Conservation (phyloP, 2,329 filamentous ascomycete species). For the Hypomyces rosellus region DNA sequence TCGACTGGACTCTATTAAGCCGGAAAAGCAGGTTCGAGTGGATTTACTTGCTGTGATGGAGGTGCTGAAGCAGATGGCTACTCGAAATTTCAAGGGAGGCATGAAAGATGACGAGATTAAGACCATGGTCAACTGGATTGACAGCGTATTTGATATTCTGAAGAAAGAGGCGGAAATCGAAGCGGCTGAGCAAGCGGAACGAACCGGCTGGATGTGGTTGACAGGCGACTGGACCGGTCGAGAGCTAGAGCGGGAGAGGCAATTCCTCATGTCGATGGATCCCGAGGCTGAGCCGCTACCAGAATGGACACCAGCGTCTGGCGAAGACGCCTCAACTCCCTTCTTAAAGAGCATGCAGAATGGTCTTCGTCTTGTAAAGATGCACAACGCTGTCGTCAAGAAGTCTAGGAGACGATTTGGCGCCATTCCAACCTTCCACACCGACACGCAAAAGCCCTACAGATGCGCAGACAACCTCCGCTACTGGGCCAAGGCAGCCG, state of each 20-base stretch:
- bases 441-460: conserved; percentile 92
- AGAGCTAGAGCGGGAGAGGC: conserved; percentile 71
- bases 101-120: conserved; percentile 70
- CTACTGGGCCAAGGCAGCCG: conserved; percentile 94
- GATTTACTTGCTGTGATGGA: conserved; percentile 86
- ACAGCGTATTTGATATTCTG: conserved; percentile 70
- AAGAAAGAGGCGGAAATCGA: conserved; percentile 72
- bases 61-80: conserved; percentile 84
- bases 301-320: conserved; percentile 51
- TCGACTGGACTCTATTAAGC: conserved; percentile 77
- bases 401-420: conserved; percentile 84
- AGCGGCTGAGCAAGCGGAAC: conserved; percentile 61
- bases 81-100: conserved; percentile 77
- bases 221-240: conserved; percentile 67
- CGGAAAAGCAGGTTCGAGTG: conserved; percentile 76
- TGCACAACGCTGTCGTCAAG: conserved; percentile 84
- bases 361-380: conserved; percentile 71
- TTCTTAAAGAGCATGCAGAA: conserved; percentile 71
- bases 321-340: conserved; percentile 54
- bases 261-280: conserved; percentile 75
- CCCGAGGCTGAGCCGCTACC: conserved; percentile 55
- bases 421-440: conserved; percentile 80
- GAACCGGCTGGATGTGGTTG: conserved; percentile 75
- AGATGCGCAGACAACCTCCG: conserved; percentile 87
- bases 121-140: conserved; percentile 74